Conservation (phyloP, 2,329 filamentous ascomycete species). For the Atkinsonella hypoxylon region DNA sequence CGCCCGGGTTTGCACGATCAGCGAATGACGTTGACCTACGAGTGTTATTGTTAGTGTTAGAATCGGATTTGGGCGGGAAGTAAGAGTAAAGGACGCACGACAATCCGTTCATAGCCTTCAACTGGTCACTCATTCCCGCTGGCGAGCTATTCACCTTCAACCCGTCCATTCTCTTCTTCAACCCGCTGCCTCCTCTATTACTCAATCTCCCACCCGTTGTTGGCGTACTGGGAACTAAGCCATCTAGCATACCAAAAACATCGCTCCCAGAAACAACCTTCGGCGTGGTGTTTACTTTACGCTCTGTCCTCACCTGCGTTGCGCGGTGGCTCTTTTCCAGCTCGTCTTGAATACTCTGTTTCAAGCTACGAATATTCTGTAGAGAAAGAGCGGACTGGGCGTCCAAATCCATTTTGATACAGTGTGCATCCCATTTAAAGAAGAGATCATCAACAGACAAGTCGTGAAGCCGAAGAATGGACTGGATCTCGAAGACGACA, state of each 20-base stretch:
- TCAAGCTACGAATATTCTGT: slow-evolving; percentile 63
- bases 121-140: slow-evolving; percentile 21
- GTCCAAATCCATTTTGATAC: slow-evolving; percentile 82
- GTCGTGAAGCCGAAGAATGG: slow-evolving; percentile 74
- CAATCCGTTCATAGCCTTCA: slow-evolving; percentile 18
- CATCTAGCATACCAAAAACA: slow-evolving; percentile 76
- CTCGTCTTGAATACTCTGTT: slow-evolving; percentile 74
- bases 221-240: slow-evolving; percentile 54
- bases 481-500: slow-evolving; percentile 68
- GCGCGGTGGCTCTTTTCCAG: slow-evolving; percentile 66
- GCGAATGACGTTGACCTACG: slow-evolving; percentile 41
- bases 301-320: slow-evolving; percentile 49
- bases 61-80: background rate
- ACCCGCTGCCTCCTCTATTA: slow-evolving; percentile 16
- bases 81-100: slow-evolving; percentile 14
- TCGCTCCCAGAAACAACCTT: slow-evolving; percentile 50
- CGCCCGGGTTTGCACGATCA: slow-evolving; percentile 66
- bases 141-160: slow-evolving; percentile 22
- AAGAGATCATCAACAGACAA: slow-evolving; percentile 78
- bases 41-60: too few species aligned
- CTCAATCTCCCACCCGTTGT: slow-evolving; percentile 32
- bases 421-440: slow-evolving; percentile 99
- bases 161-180: slow-evolving; percentile 21
- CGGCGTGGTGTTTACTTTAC: slow-evolving; percentile 50
- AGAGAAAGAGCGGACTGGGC: slow-evolving; percentile 53